A percentile compares a stretch with the other conserved stretches of the same genome.
Conservation (phyloP, 179 eudicot species). For the Silene coronaria region DNA sequence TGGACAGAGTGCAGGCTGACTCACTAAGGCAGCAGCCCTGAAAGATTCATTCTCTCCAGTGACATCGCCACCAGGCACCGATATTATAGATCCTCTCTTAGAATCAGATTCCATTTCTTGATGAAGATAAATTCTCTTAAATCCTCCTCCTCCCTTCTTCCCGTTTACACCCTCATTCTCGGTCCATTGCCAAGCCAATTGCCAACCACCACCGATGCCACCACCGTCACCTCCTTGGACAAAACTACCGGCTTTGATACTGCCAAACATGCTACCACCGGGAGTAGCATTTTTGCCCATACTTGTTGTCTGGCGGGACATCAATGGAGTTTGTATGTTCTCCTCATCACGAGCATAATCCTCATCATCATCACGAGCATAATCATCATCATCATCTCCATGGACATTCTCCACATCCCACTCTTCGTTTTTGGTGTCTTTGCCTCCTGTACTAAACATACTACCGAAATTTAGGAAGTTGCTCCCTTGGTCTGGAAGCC, state of each 20-base stretch:
- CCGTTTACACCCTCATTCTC: slow-evolving; percentile 54
- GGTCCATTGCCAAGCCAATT: slow-evolving; percentile 70
- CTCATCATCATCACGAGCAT: slow-evolving; percentile 22
- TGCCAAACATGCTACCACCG: slow-evolving; percentile 51
- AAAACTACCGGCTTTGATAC: slow-evolving; percentile 43
- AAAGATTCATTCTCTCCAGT: slow-evolving; percentile 38
- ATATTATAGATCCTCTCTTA: slow-evolving; percentile 45
- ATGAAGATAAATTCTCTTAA: slow-evolving; percentile 63
- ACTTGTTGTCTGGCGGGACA: slow-evolving; percentile 69
- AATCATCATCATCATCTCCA: slow-evolving; percentile 37
- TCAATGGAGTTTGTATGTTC: slow-evolving; percentile 55
- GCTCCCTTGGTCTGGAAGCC: slow-evolving; percentile 67
- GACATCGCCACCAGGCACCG: slow-evolving; percentile 54
- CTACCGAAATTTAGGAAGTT: slow-evolving; percentile 72
- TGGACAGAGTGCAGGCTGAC: slow-evolving; percentile 61
- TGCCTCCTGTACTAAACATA: slow-evolving; percentile 66
- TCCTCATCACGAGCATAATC: slow-evolving; percentile 42
- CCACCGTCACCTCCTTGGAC: slow-evolving; percentile 29
- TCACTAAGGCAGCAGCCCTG: slow-evolving; percentile 74
- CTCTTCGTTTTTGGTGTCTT: slow-evolving; percentile 54
- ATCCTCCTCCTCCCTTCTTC: slow-evolving; percentile 49
- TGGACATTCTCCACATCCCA: slow-evolving; percentile 72
- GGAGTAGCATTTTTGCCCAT: slow-evolving; percentile 51
- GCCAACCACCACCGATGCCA: slow-evolving; percentile 91
- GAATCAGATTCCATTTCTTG: slow-evolving; percentile 43